Evolutionary conservation across 2,329 filamentous ascomycete genomes (phyloP), one percentile per base, ranked within the genome.

Genomic region (Hypomyces rosellus): DNA sequence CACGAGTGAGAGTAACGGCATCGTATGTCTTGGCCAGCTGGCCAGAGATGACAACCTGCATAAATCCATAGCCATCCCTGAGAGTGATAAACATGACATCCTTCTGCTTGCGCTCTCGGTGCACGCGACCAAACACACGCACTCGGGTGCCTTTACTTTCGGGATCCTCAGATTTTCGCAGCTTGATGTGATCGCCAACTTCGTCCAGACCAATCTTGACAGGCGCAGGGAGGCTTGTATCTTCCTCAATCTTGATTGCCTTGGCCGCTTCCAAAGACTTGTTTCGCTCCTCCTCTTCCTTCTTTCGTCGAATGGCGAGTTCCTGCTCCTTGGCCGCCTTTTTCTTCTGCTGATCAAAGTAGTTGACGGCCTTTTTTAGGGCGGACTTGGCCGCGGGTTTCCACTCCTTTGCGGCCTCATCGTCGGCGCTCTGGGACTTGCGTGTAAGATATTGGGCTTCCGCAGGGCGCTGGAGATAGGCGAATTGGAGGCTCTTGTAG

Each of bases 21-120:
- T 95, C 89, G 74, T 95, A 95, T n/a, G 88, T 92, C 76, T 89
- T 90, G 58, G 89, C 86, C 60, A 97, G 78, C 55, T 89, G 78
- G 51, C 90, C 90, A 3, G 76, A 69, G 58, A 96, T 74, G 55
- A 58, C 56, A 34, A 58, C 57, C 52, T 62, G 60, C 56, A 62
- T 57, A 36, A 56, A 56, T 40, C 64, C 65, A 63, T 91, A 88
- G 52, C 91, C 91, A 65, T 95, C 89, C 55, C 84, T 78, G 56
- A 96, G 74, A n/a, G 86, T 92, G 64, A 96, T 77, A 70, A 96
- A 96, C 50, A 89, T 84, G 56, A 89, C 81, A 63, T 88, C 85
- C 71, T 92, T 93, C 44, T 52, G 91, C 54, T 80, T 77, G 54
- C 89, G 81, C 67, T 91, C 73, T 52, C 88, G 82, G 71, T 95